phyloP scores from a whole-genome alignment of 345 rosid genomes.

The Isatis tinctoria region DNA sequence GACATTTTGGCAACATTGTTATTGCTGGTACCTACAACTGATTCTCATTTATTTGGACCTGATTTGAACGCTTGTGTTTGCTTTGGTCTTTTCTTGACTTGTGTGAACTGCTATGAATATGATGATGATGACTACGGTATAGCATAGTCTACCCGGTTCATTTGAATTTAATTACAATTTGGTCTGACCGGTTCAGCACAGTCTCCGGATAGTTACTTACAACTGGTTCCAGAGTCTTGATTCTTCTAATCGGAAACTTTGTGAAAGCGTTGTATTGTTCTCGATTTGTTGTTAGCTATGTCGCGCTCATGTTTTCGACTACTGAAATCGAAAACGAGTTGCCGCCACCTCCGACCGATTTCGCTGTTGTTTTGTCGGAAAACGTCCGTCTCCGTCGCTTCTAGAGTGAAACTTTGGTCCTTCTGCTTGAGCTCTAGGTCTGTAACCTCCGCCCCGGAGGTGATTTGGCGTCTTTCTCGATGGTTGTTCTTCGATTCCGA shows the following conservation, averaged over 20 bases:
- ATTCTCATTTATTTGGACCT: neutral
- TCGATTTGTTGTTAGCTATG: neutral
- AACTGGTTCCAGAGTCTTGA: neutral
- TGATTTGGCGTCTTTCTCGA: too few species aligned
- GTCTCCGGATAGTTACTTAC: neutral
- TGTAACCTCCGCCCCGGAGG: too few species aligned
- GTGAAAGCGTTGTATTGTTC: neutral
- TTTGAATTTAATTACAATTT: neutral
- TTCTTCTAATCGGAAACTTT: neutral
- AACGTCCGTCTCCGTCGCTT: neutral
- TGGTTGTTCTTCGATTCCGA: too few species aligned
- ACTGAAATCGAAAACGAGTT: neutral
- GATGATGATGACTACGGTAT: neutral
- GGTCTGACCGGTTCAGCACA: neutral
- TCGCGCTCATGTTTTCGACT: neutral
- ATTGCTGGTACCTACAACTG: neutral
- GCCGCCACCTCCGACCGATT: neutral
- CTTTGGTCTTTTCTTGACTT: neutral
- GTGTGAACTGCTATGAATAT: neutral
- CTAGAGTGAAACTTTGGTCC: neutral
- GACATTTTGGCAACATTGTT: neutral
- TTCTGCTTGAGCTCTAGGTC: neutral
- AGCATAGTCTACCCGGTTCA: neutral
- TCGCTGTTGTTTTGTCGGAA: neutral
- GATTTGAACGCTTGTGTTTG: neutral